Evolutionary conservation across 148 eudicot species (phyloP).

Genomic region (Pharnaceum exiguum): DNA sequence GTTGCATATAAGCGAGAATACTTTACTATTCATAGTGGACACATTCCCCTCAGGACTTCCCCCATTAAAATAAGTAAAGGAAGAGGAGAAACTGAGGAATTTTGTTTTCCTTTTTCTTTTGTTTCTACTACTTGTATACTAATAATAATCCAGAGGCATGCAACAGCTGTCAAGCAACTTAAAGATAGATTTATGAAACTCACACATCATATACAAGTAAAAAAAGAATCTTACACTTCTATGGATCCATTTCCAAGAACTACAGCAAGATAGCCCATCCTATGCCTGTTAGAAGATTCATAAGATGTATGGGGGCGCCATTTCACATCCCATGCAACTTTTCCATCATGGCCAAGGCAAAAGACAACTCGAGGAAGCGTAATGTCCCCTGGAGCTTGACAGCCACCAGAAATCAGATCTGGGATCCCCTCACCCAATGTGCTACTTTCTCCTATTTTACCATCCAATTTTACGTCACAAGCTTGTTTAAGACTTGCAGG

Average conservation of each 20-base stretch:
- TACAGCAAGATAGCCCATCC: slow-evolving; percentile 97
- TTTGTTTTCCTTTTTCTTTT: no score
- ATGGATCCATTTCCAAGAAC: slow-evolving; percentile 85
- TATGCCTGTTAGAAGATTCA: slow-evolving; percentile 36
- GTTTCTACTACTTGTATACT: no score
- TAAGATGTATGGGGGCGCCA: slow-evolving; percentile 53
- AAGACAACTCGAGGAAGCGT: slow-evolving; percentile 70
- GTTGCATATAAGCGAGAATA: no score
- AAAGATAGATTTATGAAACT: background rate
- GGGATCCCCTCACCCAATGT: slow-evolving; percentile 6
- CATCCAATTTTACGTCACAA: slow-evolving; percentile 17
- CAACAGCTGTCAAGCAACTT: no score
- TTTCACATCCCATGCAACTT: slow-evolving; percentile 96
- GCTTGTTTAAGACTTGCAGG: slow-evolving; percentile 8
- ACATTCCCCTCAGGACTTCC: no score
- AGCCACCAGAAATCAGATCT: slow-evolving; percentile 19
- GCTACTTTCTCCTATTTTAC: slow-evolving; percentile 7
- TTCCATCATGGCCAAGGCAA: slow-evolving; percentile 91
- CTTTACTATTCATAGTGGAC: no score
- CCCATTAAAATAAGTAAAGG: no score
- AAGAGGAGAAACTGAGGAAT: no score
- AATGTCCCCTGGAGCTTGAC: slow-evolving; percentile 33
- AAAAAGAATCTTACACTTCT: slow-evolving; percentile 71
- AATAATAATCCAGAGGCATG: no score
- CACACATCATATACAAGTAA: slow-evolving; percentile 1